A percentile compares a stretch with the other conserved stretches of the same genome.
Evolutionary conservation across 192 early-diverging fungal species (phyloP).

Genomic region (Geranomyces variabilis): DNA sequence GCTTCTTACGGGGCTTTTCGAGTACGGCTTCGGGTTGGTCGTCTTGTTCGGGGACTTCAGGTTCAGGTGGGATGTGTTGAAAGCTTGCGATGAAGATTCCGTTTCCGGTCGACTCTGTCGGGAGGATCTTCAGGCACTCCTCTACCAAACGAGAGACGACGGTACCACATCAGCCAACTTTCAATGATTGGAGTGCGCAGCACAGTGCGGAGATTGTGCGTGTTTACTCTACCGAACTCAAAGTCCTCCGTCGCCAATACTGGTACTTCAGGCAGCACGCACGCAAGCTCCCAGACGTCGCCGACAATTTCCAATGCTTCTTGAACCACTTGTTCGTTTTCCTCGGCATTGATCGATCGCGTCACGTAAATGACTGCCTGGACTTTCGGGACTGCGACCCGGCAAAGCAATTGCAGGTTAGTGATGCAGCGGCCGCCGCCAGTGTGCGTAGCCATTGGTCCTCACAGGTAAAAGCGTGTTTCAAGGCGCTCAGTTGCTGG

Average conservation of each 20-base stretch:
- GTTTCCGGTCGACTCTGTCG: constrained; percentile 71
- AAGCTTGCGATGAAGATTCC: constrained; percentile 94
- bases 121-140: constrained; percentile 56
- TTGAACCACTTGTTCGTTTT: constrained; percentile 90
- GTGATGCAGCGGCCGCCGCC: background rate
- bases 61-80: constrained; percentile 35
- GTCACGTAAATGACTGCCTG: constrained; percentile 88
- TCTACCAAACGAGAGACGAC: constrained; percentile 30
- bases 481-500: constrained; percentile 69
- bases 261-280: constrained; percentile 52
- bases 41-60: constrained; percentile 4
- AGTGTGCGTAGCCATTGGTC: background rate
- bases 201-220: background rate
- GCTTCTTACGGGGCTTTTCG: constrained; percentile 17
- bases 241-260: constrained; percentile 33
- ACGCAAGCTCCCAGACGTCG: constrained; percentile 47
- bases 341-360: constrained; percentile 83
- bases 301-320: constrained; percentile 55
- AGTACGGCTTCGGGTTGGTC: background rate
- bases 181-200: too few relatives aligned
- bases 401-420: background rate
- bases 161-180: constrained; percentile 23
- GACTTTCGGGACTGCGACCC: constrained; percentile 69
- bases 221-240: constrained; percentile 34
- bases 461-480: constrained; percentile 69